phyloP scores from a whole-genome alignment of 2,329 filamentous ascomycete genomes.

The Pestalotiopsis sp. region DNA sequence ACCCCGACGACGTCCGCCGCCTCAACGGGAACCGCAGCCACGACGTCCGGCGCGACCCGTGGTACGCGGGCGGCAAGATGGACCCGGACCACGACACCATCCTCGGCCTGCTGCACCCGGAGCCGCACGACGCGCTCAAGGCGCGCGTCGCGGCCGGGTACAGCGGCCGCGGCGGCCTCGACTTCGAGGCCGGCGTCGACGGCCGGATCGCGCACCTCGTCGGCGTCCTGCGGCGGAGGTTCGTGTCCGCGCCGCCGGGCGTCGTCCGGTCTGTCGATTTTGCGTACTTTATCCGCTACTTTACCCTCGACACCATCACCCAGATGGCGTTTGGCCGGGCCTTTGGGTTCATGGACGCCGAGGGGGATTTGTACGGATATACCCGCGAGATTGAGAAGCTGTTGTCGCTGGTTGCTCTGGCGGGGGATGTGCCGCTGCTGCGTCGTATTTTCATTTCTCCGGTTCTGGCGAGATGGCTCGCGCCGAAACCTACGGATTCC shows the following conservation, averaged over 20 bases:
- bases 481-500: background rate
- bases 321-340: conserved; percentile 1
- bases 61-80: conserved; percentile 53
- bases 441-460: background rate
- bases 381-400: background rate
- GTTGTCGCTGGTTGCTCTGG: background rate
- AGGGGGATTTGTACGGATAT: conserved; percentile 12
- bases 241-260: conserved; percentile 2
- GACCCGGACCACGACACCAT: conserved; percentile 58
- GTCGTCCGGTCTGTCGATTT: conserved; percentile 4
- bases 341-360: conserved; percentile 14
- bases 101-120: conserved; percentile 48
- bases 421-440: background rate
- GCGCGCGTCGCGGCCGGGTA: conserved; percentile 39
- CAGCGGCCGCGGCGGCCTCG: conserved; percentile 24
- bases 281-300: conserved; percentile 13
- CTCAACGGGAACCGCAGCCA: conserved; percentile 39
- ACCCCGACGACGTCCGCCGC: conserved; percentile 39
- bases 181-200: conserved; percentile 42
- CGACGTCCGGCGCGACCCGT: conserved; percentile 36
- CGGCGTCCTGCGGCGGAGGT: conserved; percentile 41
- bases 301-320: conserved; percentile 13
- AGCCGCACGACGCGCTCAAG: conserved; percentile 41
- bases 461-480: background rate
- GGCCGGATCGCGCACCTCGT: conserved; percentile 43